Evolutionary conservation across 1,139 yeast genomes (phyloP), one percentile per base, ranked within the genome.

Genomic region (Yamadazyma atlantica): DNA sequence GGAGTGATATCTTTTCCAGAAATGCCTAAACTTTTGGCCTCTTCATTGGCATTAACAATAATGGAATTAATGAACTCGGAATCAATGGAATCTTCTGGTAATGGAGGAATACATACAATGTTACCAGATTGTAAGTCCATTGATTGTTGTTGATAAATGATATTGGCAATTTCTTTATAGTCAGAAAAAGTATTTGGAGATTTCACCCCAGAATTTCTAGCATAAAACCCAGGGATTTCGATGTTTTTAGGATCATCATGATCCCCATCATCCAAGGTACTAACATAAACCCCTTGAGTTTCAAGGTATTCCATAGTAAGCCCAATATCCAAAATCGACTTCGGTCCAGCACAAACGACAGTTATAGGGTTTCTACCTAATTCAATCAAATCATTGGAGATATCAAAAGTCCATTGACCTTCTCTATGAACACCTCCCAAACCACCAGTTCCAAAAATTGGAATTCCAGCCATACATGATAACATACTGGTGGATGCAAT

Each of bases 371-470:
- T 88, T 39, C 82, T 68, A 1, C 90, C 85, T 40, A 89, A 68
- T 54, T 88, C 97, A 28, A 87, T 89, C 46, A 88, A 73, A 59
- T 88, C 97, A 4, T 96, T 95, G 46, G 92, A 82, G 18, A 88
- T 69, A 59, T 88, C 97, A 79, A 86, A 76, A 1, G 90, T 80
- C 23, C 60, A 46, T 38, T 85, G 83, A 6, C 85, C 95, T 10
- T 85, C 86, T 40, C 88, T 73, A 53, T 89, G 96, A 11, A 88
- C 96, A 12, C 97, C 97, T 7, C 97, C 96, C 19, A 88, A 69
- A 1, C 97, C 97, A 28, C 97, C 97, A 2, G 96, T 89, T 1
- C 95, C 95, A 69, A 88, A 89, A 15, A 89, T 89, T 47, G 77
- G 74, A 49, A 88, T 85, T 0, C 95, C 94, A 0, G 90, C 90